Base-by-base conservation (phyloP, 805 yeast genomes). In the Yarrowia alimentaria region DNA sequence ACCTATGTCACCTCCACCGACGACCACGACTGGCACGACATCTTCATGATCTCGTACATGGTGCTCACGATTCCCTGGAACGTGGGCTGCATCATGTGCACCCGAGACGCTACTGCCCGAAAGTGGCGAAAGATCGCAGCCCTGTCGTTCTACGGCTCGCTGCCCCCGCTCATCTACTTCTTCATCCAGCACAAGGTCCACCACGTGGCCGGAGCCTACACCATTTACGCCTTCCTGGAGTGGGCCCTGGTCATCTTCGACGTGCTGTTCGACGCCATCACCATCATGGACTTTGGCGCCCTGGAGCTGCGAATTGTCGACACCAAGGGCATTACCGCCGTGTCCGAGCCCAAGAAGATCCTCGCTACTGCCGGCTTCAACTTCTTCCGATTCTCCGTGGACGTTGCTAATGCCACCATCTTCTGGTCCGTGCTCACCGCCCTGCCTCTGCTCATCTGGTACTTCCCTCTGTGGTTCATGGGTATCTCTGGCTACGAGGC, bases 401-500 rank as follows among this genome's bases (percentile, higher is more conserved):
- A 63, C 17, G 55, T 74, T 12, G 62, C 78, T 60, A 89, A 90
- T 63, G 75, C 91, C 3, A 82, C 79, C 62, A 73, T 87, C 52
- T 87, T 86, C 64, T 93, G 97, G 96, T 75, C 97, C 0, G 81
- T 81, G 17, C 56, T 80, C 33, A 85, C 98, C 3, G 79, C 96
- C 0, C 71, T 93, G 54, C 83, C 88, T 34, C 76, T 93, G 52
- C 81, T 93, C 61, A 81, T 93, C 45, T 93, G 99, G 99, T 87
- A 86, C 70, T 93, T 93, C 74, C 99, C 99, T 9, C 72, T 93
- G 56, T 93, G 99, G 99, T 78, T 85, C 63, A 89, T 93, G 97
- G 98, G 97, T 6, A 83, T 93, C 52, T 85, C 95, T 1, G 99
- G 99, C 4, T 90, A 85, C 64, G 99, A 93, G 68, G 84, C 84